Conservation (phyloP, 495 filamentous ascomycete genomes). For the Annulohypoxylon moriforme region DNA sequence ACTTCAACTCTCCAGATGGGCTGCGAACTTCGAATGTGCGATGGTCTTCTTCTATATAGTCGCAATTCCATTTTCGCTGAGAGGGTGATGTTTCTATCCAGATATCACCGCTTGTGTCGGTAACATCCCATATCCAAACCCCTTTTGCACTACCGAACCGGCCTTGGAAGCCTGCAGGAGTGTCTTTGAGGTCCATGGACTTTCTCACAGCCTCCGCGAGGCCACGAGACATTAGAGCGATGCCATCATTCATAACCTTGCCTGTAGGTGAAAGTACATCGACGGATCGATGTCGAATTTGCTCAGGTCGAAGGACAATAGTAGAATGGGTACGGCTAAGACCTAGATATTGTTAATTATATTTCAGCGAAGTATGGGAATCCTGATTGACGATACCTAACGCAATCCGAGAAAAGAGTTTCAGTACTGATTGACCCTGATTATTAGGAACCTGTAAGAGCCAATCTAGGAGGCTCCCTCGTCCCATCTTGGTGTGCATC, state of each 20-base stretch:
- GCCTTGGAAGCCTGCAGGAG: conserved; percentile 82
- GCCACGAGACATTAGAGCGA: conserved; percentile 73
- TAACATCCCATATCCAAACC: conserved; percentile 81
- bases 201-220: conserved; percentile 71
- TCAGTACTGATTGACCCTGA: conserved; percentile 49
- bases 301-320: conserved; percentile 48
- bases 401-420: conserved; percentile 57
- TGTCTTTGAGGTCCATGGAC: conserved; percentile 65
- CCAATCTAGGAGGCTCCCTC: conserved; percentile 55
- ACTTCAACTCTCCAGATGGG: conserved; percentile 68
- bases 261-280: conserved; percentile 53
- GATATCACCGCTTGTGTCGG: conserved; percentile 53
- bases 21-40: conserved; percentile 79
- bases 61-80: conserved; percentile 81
- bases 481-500: conserved; percentile 45
- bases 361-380: not conserved
- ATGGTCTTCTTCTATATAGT: conserved; percentile 60
- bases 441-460: conserved; percentile 55
- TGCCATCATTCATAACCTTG: conserved; percentile 84
- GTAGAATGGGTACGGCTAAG: conserved; percentile 58
- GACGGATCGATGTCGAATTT: conserved; percentile 48
- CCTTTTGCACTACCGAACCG: conserved; percentile 89
- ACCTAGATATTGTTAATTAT: conserved; percentile 38
- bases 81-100: conserved; percentile 86
- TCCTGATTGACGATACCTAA: conserved; percentile 45